Evolutionary conservation across 164 flowering plant genomes (phyloP), one percentile per base, ranked within the genome.

Genomic region (Cinnamomum chago): DNA sequence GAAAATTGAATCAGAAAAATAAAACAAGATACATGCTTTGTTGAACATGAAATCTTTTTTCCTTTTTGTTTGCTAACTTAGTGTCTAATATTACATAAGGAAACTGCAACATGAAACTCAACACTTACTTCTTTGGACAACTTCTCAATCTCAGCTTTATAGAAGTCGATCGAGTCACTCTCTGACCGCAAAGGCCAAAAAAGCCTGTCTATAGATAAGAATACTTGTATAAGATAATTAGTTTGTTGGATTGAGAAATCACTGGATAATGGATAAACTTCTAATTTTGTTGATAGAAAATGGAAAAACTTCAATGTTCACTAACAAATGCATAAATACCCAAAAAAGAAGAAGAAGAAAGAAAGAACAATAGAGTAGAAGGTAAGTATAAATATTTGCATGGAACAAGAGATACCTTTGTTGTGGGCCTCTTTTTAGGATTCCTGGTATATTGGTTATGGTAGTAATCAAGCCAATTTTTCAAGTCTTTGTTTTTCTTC

Each of bases 131-230:
- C 84, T 76, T 84, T 77, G 22, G 72, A 81, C 72, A 87, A 66
- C 81, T 83, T 86, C 50, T 87, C 86, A 76, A 93, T 88, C 83
- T 85, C 83, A 28, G 82, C 71, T 30, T 72, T 75, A 68, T 93
- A 91, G 58, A 83, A 81, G 64, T 91, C 95, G 69, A 93, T 84
- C 50, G 98, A 94, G 84, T 93, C 68, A 89, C 93, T 17, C 20
- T 79, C 73, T 79, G 72, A 66, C 97, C 97, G 82, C 88, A 82
- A 30, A 91, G 88, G 50, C 97, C 97, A 73, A 85, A 85, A 55
- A 90, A 83, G 77, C 97, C 98, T 85, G 91, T 90, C 98, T 91
- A 86, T 80, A 86, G 50, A 72, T 62, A 72, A 60, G 47, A 66
- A 23, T 75, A 70, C 33, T 73, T 77, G 60, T 71, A 73, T 75